Base-by-base conservation (phyloP, 371 early-diverging fungal genomes). In the Syncephalis fuscata region DNA sequence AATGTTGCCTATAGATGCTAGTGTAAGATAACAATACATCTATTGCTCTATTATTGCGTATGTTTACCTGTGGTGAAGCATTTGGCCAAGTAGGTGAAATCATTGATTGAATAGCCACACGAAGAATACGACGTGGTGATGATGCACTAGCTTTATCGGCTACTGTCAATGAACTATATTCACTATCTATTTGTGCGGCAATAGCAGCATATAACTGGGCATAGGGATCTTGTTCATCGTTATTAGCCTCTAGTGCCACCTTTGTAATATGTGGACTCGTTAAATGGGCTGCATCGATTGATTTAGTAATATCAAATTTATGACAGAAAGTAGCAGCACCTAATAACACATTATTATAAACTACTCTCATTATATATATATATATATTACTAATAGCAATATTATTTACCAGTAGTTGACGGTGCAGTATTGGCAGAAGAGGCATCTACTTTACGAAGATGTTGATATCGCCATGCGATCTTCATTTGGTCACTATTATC, bases 401-500 rank as follows among this genome's bases (percentile, higher is more conserved):
- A 4, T 7, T 32, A 32, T 11, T 32, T 32, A 32, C 32, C 11
- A 4, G 32, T 32, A 32, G 32, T 32, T 7, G 32, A 7, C 7
- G 7, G 4, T 4, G 32, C 11, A 32, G 32, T 32, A 32, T 4
- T 32, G 11, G 32, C 59, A 10, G 51, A 54, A 38, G 48, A 14
- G 70, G 63, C 48, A 21, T 69, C 74, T 54, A 83, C 70, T 50
- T 72, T 71, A 47, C 80, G 82, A 55, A 84, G 53, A 48, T 75
- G 72, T 50, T 90, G 76, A 66, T 94, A 93, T 49, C 93, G 61
- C 93, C 93, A 92, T 0, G 93, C 95, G 49, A 93, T 93, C 52
- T 72, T 78, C 74, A 94, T 73, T 2, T 69, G 64, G 51, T 88
- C 84, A 27, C 43, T 32, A 32, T 4, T 32, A 32, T 32, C 32